phyloP scores from a whole-genome alignment of 768 basidiomycete species.

The Macrolepiota albuminosa region DNA sequence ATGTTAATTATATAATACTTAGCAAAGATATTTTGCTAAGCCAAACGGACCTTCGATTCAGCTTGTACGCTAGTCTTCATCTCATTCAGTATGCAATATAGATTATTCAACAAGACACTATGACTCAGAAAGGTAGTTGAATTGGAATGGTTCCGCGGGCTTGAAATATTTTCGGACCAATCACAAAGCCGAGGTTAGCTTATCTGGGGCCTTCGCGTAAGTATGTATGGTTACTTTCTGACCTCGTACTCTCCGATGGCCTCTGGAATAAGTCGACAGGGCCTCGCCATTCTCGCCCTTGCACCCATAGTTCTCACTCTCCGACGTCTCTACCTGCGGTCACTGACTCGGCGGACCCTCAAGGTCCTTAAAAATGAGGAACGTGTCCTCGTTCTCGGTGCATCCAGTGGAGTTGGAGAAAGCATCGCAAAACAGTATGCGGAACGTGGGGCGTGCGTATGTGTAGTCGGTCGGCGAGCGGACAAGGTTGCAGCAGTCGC shows the following conservation, averaged over 20 bases:
- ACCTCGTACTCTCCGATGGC: constrained; percentile 4
- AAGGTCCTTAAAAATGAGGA: constrained; percentile 34
- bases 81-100: not conserved
- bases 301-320: constrained; percentile 21
- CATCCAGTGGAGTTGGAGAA: constrained; percentile 78
- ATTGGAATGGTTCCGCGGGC: not conserved
- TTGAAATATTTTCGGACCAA: not conserved
- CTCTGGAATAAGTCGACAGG: constrained; percentile 14
- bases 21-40: no score
- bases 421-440: constrained; percentile 69
- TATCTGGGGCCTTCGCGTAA: not conserved
- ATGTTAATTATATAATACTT: no score
- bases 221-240: not conserved
- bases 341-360: constrained; percentile 6
- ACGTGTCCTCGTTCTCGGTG: constrained; percentile 78
- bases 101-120: not conserved
- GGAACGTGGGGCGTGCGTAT: constrained; percentile 67
- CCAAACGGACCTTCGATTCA: no score
- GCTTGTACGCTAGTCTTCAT: no score
- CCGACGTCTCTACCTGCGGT: constrained; percentile 14
- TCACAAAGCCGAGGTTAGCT: not conserved
- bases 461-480: constrained; percentile 65
- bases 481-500: constrained; percentile 53
- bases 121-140: not conserved
- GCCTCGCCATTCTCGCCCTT: constrained; percentile 19